These are phyloP conservation scores for Stagonosporopsis tanaceti DNA, from an alignment of 2,329 filamentous ascomycete species.

Conservation along the genomic window DNA sequence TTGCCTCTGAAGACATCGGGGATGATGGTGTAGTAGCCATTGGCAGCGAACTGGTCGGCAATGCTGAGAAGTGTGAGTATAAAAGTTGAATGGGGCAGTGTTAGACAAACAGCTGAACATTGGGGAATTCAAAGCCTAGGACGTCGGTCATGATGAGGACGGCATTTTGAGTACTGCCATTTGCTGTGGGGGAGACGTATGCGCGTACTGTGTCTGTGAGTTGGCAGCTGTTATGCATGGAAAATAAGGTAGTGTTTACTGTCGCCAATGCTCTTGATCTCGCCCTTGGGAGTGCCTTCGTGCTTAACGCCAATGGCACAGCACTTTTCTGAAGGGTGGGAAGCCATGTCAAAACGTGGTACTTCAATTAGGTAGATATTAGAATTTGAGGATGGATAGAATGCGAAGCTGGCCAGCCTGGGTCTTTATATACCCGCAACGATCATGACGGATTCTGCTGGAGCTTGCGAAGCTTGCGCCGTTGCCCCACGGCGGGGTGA, in stretches of 20 bases:
- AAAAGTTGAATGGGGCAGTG: too few relatives aligned
- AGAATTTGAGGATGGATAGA: background rate
- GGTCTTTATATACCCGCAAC: background rate
- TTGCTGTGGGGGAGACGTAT: conserved; percentile 64
- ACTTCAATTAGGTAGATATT: background rate
- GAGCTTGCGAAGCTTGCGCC: background rate
- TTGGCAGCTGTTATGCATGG: background rate
- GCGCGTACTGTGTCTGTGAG: conserved; percentile 54
- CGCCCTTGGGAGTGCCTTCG: conserved; percentile 58
- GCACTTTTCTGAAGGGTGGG: conserved; percentile 59
- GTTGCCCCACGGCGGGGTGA: background rate
- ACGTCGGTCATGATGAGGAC: conserved; percentile 64
- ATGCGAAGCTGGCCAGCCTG: background rate
- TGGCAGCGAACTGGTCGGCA: conserved; percentile 77
- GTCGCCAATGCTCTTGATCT: conserved; percentile 57
- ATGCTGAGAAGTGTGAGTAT: conserved; percentile 50
- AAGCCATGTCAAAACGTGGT: conserved; percentile 55
- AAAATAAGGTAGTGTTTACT: conserved; percentile 43
- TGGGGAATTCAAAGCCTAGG: conserved; percentile 64
- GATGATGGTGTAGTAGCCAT: conserved; percentile 74
- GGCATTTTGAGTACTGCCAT: conserved; percentile 62
- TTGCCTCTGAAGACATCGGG: conserved; percentile 77
- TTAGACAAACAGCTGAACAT: conserved; percentile 52
- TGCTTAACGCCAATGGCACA: conserved; percentile 61
- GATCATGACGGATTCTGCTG: background rate